Evolutionary conservation across 768 basidiomycete species (phyloP).

Genomic region (Leccinum rimulosum): DNA sequence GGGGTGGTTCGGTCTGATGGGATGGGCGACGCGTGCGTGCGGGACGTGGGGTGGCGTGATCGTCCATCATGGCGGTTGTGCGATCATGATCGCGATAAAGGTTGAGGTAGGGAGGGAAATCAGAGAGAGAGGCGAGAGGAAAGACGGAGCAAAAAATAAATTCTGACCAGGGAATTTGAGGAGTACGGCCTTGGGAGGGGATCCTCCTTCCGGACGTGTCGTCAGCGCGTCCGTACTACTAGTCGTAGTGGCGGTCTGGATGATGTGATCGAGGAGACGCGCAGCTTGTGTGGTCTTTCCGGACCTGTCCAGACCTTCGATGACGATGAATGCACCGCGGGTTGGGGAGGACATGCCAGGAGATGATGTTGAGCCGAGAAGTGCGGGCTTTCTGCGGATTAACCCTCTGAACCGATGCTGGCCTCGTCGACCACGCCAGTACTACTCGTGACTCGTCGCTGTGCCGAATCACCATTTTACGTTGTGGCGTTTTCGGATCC

Average conservation of each 20-base stretch:
- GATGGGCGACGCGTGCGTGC: background rate
- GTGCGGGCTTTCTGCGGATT: slow-evolving; percentile 40
- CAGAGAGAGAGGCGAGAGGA: background rate
- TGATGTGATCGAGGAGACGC: slow-evolving; percentile 53
- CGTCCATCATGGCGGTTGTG: background rate
- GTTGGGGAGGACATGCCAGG: slow-evolving; percentile 8
- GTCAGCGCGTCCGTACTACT: background rate
- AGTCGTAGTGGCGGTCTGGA: slow-evolving; percentile 21
- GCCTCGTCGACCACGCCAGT: background rate
- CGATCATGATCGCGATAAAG: background rate
- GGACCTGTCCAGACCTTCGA: slow-evolving; percentile 94
- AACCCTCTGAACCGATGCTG: background rate
- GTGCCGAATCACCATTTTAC: too few relatives aligned
- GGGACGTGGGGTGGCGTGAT: background rate
- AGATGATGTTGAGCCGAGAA: slow-evolving; percentile 47
- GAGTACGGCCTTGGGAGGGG: slow-evolving; percentile 41
- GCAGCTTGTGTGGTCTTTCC: slow-evolving; percentile 91
- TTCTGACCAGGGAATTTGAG: slow-evolving; percentile 88
- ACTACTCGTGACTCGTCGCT: too few relatives aligned
- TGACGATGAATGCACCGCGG: slow-evolving; percentile 83
- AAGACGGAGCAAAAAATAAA: background rate
- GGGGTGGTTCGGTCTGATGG: slow-evolving; percentile 80
- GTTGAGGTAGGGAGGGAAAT: background rate
- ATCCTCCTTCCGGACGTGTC: background rate
- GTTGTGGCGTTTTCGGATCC: background rate